These are phyloP conservation scores for Serendipita sp. DNA, from an alignment of 768 basidiomycete genomes.

Conservation along the genomic window DNA sequence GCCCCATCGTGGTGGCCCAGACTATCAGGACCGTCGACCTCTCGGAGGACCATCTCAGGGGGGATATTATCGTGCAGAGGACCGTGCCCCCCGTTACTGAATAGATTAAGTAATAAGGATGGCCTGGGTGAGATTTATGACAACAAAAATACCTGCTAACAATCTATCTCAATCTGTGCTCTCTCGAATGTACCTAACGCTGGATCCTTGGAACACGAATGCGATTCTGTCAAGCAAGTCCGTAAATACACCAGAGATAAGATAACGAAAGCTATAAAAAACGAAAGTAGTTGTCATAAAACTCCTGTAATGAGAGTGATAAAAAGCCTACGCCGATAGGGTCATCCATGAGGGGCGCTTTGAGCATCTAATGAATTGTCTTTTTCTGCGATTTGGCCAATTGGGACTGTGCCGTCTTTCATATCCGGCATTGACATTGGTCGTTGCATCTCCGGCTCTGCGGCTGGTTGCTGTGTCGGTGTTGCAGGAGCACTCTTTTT, in stretches of 20 bases:
- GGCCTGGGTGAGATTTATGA: background rate
- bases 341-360: background rate
- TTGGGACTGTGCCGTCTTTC: background rate
- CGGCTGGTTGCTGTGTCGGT: background rate
- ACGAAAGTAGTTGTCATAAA: no score
- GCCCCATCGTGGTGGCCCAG: background rate
- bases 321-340: background rate
- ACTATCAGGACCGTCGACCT: background rate
- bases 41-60: background rate
- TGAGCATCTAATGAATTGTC: background rate
- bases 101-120: background rate
- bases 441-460: background rate
- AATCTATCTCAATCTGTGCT: background rate
- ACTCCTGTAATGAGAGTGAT: background rate
- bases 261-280: background rate
- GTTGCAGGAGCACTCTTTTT: background rate
- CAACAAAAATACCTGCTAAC: background rate
- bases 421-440: slow-evolving; percentile 1
- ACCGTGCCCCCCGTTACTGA: background rate
- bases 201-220: background rate
- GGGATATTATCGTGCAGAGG: background rate
- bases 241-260: background rate
- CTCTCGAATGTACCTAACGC: background rate
- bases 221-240: background rate
- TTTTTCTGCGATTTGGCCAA: background rate